Evolutionary conservation across 2,329 filamentous ascomycete genomes (phyloP).

Genomic region (Madurella mycetomatis): DNA sequence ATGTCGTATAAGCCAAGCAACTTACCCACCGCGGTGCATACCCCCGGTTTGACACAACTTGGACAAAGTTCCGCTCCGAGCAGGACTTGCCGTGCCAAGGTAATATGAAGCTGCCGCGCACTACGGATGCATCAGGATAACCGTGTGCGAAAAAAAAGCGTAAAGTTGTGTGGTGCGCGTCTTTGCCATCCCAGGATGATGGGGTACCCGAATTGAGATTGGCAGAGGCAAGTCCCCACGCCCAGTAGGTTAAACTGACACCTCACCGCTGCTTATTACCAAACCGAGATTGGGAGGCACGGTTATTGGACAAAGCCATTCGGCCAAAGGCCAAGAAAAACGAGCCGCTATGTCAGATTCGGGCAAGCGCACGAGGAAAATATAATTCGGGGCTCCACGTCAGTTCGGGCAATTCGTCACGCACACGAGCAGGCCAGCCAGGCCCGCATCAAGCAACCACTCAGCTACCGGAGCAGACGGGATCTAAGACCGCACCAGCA

Average conservation of each 20-base stretch:
- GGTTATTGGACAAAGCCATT: conserved; percentile 2
- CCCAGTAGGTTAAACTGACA: not conserved
- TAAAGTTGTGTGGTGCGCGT: not conserved
- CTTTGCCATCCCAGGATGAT: not conserved
- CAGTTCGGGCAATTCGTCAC: conserved; percentile 12
- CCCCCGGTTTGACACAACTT: not conserved
- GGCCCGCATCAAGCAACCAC: not conserved
- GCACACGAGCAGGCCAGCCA: conserved; percentile 2
- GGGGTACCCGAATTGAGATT: not conserved
- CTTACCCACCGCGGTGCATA: not conserved
- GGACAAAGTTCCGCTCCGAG: not conserved
- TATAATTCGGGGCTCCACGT: conserved; percentile 5
- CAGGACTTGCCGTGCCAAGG: not conserved
- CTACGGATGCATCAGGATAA: not conserved
- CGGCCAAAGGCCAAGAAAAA: not conserved
- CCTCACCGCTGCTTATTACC: conserved; percentile 10
- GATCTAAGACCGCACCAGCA: not conserved
- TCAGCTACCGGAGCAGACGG: not conserved
- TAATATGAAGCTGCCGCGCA: not conserved
- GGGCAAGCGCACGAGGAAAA: not conserved
- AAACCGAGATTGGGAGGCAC: conserved; percentile 8
- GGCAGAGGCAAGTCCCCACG: not conserved
- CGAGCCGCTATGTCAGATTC: not conserved
- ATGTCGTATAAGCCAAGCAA: not conserved
- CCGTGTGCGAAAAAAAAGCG: not conserved